Percentiles rank a stretch among this genome's conserved stretches.
These are phyloP conservation scores for Rhodotorula paludigena DNA, from an alignment of 768 basidiomycete genomes.

Conservation along the genomic window DNA sequence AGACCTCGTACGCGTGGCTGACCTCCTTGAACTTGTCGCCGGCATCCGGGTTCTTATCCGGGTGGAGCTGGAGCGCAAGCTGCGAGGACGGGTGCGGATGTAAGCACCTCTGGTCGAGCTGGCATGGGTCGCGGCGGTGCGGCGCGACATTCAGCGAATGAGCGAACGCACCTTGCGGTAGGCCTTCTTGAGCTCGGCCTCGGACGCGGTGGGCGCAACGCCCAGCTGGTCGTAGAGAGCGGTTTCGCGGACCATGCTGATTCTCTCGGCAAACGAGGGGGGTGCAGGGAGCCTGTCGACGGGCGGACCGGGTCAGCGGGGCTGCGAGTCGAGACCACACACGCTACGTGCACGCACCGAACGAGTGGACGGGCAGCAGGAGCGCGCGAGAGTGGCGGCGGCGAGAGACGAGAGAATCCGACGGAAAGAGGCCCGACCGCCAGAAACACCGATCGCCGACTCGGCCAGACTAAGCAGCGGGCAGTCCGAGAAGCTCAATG, in stretches of 20 bases:
- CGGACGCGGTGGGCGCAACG: constrained; percentile 69
- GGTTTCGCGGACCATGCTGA: constrained; percentile 44
- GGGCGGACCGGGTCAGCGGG: not conserved
- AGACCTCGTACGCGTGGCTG: constrained; percentile 71
- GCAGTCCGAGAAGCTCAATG: too few relatives aligned
- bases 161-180: constrained; percentile 68
- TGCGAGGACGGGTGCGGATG: not conserved
- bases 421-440: too few relatives aligned
- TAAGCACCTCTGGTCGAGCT: not conserved
- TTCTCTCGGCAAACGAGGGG: not conserved
- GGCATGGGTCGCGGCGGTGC: not conserved
- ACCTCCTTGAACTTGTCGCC: constrained; percentile 90
- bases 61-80: constrained; percentile 43
- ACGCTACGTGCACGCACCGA: too few relatives aligned
- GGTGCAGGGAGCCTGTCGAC: not conserved
- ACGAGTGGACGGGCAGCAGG: too few relatives aligned
- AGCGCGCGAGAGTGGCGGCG: not conserved
- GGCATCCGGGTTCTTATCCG: constrained; percentile 80
- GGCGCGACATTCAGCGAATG: not conserved
- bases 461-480: too few relatives aligned
- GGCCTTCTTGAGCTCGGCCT: constrained; percentile 85
- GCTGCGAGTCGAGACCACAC: not conserved
- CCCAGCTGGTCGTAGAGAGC: constrained; percentile 72
- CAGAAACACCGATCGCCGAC: too few relatives aligned
- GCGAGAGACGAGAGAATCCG: too few relatives aligned